Evolutionary conservation across 2,329 filamentous ascomycete species (phyloP).

Genomic region (Ramularia endophylla): DNA sequence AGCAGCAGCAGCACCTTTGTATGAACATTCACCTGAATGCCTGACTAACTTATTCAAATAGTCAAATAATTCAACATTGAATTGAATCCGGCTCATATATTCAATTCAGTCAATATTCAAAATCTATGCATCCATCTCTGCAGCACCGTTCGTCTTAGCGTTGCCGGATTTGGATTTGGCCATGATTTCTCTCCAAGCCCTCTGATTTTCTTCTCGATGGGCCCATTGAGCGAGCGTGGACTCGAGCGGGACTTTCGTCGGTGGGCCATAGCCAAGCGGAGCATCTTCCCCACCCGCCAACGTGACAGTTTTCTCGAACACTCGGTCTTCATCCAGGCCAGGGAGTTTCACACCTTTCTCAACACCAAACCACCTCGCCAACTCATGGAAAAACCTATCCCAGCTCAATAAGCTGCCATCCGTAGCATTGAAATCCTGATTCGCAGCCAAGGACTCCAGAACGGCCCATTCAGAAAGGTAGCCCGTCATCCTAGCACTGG

Average conservation of each 20-base stretch:
- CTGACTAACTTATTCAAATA: too few relatives aligned
- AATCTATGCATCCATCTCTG: too few relatives aligned
- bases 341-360: slow-evolving; percentile 3
- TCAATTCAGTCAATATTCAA: too few relatives aligned
- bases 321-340: background rate
- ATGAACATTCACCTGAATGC: too few relatives aligned
- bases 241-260: background rate
- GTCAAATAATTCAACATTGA: too few relatives aligned
- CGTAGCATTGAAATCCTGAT: slow-evolving; percentile 44
- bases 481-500: slow-evolving; percentile 40
- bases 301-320: background rate
- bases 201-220: background rate
- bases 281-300: slow-evolving; percentile 3
- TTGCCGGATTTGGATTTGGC: too few relatives aligned
- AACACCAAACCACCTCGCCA: slow-evolving; percentile 5
- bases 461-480: slow-evolving; percentile 46
- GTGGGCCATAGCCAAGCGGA: slow-evolving; percentile 6
- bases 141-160: too few relatives aligned
- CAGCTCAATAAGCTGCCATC: slow-evolving; percentile 42
- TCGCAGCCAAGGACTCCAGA: slow-evolving; percentile 33
- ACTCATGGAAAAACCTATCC: slow-evolving; percentile 23
- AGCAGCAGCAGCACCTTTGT: too few relatives aligned
- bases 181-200: slow-evolving; percentile 5
- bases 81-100: too few relatives aligned
- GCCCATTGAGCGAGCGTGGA: slow-evolving; percentile 5